Conservation (phyloP, 2,329 filamentous ascomycete genomes). For the Davidsoniella neocaledoniae region DNA sequence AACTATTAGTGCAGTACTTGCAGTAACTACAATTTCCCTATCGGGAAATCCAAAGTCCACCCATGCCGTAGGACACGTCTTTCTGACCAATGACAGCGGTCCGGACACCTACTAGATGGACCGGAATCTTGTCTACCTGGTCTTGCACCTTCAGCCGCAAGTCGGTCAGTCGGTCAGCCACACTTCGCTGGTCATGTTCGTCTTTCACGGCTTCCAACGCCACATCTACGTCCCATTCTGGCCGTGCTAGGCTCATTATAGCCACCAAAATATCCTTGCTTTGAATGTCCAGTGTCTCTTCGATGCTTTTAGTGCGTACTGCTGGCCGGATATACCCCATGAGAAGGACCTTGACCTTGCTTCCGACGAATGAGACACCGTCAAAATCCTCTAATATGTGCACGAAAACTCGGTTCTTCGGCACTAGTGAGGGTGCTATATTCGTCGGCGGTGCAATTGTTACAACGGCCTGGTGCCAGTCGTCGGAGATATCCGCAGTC, state of each 20-base stretch:
- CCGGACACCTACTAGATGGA: slow-evolving; percentile 42
- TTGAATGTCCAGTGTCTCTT: slow-evolving; percentile 19
- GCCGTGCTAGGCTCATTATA: slow-evolving; percentile 29
- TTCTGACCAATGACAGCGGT: slow-evolving; percentile 28
- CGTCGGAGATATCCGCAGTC: slow-evolving; percentile 7
- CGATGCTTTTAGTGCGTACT: slow-evolving; percentile 12
- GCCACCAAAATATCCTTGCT: slow-evolving; percentile 26
- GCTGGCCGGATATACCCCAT: slow-evolving; percentile 40
- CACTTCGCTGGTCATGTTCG: slow-evolving; percentile 24
- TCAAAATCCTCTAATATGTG: slow-evolving; percentile 38
- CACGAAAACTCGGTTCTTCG: slow-evolving; percentile 33
- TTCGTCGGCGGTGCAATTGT: slow-evolving; percentile 35
- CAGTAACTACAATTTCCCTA: neutral
- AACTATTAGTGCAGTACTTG: neutral
- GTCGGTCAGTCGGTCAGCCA: slow-evolving; percentile 30
- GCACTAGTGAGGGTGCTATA: slow-evolving; percentile 27
- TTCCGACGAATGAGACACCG: slow-evolving; percentile 23
- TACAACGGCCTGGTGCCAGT: slow-evolving; percentile 44
- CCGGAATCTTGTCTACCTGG: slow-evolving; percentile 38
- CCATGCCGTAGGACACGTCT: slow-evolving; percentile 32
- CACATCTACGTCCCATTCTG: slow-evolving; percentile 27
- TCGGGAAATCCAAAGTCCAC: slow-evolving; percentile 30
- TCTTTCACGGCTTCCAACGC: slow-evolving; percentile 23
- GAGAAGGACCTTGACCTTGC: slow-evolving; percentile 34
- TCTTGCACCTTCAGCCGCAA: slow-evolving; percentile 33